A percentile compares a stretch with the other conserved stretches of the same genome.
Conservation (phyloP, 192 early-diverging fungal species). For the Backusella morwellensis region DNA sequence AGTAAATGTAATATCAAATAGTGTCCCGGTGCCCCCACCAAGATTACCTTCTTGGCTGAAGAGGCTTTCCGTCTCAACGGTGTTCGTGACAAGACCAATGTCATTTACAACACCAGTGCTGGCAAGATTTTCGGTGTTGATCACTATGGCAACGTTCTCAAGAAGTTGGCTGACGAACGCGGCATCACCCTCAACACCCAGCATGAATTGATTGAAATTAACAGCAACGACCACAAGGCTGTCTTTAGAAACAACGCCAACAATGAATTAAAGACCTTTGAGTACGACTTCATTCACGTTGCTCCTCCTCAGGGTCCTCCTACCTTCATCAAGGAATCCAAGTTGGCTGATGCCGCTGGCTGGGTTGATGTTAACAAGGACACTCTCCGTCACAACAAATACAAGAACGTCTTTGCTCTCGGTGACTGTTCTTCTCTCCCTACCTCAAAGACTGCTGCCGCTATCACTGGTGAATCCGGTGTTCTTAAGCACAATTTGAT, state of each 20-base stretch:
- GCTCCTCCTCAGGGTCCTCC: conserved; percentile 83
- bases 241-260: conserved; percentile 67
- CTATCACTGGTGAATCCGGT: conserved; percentile 77
- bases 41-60: conserved; percentile 86
- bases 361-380: conserved; percentile 81
- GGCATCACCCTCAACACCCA: conserved; percentile 68
- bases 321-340: conserved; percentile 69
- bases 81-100: conserved; percentile 60
- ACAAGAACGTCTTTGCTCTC: conserved; percentile 73
- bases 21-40: conserved; percentile 87
- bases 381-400: conserved; percentile 79
- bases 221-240: conserved; percentile 62
- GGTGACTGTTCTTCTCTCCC: conserved; percentile 85
- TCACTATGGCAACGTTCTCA: conserved; percentile 76
- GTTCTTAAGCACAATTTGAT: conserved; percentile 77
- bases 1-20: background rate
- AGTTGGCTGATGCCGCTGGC: conserved; percentile 72
- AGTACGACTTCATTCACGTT: conserved; percentile 85
- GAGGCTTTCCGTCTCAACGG: conserved; percentile 73
- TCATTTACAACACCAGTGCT: conserved; percentile 78
- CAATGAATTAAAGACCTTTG: conserved; percentile 51
- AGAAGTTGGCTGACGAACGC: conserved; percentile 63
- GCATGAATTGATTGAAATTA: conserved; percentile 70
- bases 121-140: conserved; percentile 87
- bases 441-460: conserved; percentile 89